phyloP scores from a whole-genome alignment of 2,329 filamentous ascomycete genomes.

The Diaporthe capsici region DNA sequence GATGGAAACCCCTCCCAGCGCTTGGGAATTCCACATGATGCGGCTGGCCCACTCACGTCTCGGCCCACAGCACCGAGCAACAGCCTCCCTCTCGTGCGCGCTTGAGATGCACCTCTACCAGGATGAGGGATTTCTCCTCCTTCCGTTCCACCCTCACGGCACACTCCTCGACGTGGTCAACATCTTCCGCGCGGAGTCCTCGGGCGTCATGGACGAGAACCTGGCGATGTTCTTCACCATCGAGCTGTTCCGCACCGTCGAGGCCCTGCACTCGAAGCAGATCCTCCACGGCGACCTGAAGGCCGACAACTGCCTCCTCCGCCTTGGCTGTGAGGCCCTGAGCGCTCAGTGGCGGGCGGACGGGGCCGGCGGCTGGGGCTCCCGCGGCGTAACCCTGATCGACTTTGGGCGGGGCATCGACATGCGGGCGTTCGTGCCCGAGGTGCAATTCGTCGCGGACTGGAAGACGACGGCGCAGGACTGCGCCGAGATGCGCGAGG shows the following conservation, averaged over 20 bases:
- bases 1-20: conserved; percentile 88
- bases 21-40: conserved; percentile 99
- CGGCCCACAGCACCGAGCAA: conserved; percentile 77
- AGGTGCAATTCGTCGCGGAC: conserved; percentile 92
- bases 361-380: conserved; percentile 83
- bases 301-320: conserved; percentile 93
- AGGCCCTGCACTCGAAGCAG: conserved; percentile 83
- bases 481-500: conserved; percentile 95
- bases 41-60: conserved; percentile 84
- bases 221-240: conserved; percentile 96
- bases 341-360: conserved; percentile 77
- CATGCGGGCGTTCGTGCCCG: conserved; percentile 84
- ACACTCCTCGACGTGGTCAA: conserved; percentile 97
- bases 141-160: conserved; percentile 90
- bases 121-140: conserved; percentile 89
- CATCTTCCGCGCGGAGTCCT: conserved; percentile 79
- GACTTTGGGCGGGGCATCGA: conserved; percentile 97
- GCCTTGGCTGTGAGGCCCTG: conserved; percentile 75
- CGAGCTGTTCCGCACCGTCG: conserved; percentile 90
- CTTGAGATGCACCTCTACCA: conserved; percentile 94
- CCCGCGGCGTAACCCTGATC: conserved; percentile 87
- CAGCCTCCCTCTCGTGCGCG: conserved; percentile 83
- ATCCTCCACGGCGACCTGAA: conserved; percentile 96
- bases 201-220: conserved; percentile 87
- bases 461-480: conserved; percentile 92